phyloP scores from a whole-genome alignment of 1,284 basidiomycete species.

The Ceratobasidium papillatum region DNA sequence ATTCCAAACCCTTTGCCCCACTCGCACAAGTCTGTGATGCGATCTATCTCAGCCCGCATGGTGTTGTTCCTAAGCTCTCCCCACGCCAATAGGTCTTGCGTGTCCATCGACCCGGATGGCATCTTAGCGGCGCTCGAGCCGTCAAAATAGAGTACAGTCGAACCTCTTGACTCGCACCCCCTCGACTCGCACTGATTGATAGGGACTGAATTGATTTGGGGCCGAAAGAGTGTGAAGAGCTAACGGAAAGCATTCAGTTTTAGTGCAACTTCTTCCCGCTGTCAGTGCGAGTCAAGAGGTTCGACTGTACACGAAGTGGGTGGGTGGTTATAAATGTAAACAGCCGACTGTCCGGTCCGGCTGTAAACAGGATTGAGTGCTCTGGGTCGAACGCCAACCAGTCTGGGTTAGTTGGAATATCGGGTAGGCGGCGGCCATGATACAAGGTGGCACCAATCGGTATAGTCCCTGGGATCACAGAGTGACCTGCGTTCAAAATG shows the following conservation, averaged over 20 bases:
- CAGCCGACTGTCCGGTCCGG: conserved; percentile 42
- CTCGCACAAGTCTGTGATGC: conserved; percentile 52
- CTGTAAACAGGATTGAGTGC: conserved; percentile 53
- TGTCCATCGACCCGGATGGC: conserved; percentile 54
- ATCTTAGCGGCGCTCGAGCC: conserved; percentile 55
- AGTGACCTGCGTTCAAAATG: conserved; percentile 49
- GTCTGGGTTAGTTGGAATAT: conserved; percentile 54
- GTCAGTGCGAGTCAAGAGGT: no score
- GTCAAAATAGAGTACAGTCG: conserved; percentile 61
- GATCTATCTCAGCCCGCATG: conserved; percentile 48
- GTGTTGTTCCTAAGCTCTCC: conserved; percentile 47
- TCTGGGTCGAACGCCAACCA: conserved; percentile 59
- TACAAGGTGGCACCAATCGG: conserved; percentile 57
- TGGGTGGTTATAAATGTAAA: conserved; percentile 54
- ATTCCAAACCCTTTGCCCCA: conserved; percentile 54
- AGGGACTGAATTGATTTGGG: no score
- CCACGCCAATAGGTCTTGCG: conserved; percentile 57
- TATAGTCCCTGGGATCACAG: conserved; percentile 56
- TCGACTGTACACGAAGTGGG: conserved; percentile 53
- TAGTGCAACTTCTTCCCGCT: no score
- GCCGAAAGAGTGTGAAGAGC: no score
- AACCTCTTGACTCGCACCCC: no score
- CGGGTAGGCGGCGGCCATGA: conserved; percentile 49
- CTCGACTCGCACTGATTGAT: no score
- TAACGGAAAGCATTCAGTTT: no score